Base-by-base conservation (phyloP, 257 asterid genomes). In the Craterostigma plantagineum region DNA sequence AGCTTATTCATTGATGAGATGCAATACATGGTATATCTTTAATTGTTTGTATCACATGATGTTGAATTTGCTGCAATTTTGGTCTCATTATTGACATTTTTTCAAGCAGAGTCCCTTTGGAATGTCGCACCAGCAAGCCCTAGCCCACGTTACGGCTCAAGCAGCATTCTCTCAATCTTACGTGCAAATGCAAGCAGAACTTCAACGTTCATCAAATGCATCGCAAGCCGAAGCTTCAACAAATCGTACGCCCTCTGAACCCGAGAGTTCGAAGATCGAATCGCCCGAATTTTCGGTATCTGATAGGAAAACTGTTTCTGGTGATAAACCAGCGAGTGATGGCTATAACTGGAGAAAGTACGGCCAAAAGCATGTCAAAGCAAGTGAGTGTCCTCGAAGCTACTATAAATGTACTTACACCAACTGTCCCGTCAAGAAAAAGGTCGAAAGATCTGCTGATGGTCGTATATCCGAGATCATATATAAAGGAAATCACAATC, bases 261-360 rank as follows among this genome's bases (percentile, higher is more conserved):
- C 42, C 10, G 73, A 64, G 46, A 37, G 45, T 45, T 47, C 63
- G 12, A 70, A 55, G 55, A 52, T 54, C 0, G 91, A 53, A 53
- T 17, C 69, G 34, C 40, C 58, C 5, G 83, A 69, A 57, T 65
- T 66, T 45, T 54, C 82, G 33, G 81, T 61, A 42, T 63, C 75
- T 14, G 92, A 73, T 34, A 63, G 30, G 45, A 83, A 63, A 36
- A 17, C 70, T 40, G 34, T 46, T 17, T 14, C 27, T 41, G 54
- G 64, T 18, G 72, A 68, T 51, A 90, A 84, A 53, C 92, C 92
- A 15, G 48, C 66, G 43, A 56, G 59, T 49, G 99, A 90, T 43
- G 99, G 99, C 52, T 90, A 83, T 57, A 83, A 90, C 71, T 90
- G 99, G 99, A 78, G 99, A 59, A 90, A 90, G 50, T 90, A 90